Evolutionary conservation across 2,329 filamentous ascomycete species (phyloP), one percentile per base, ranked within the genome.

Genomic region (Clathrospora elynae): DNA sequence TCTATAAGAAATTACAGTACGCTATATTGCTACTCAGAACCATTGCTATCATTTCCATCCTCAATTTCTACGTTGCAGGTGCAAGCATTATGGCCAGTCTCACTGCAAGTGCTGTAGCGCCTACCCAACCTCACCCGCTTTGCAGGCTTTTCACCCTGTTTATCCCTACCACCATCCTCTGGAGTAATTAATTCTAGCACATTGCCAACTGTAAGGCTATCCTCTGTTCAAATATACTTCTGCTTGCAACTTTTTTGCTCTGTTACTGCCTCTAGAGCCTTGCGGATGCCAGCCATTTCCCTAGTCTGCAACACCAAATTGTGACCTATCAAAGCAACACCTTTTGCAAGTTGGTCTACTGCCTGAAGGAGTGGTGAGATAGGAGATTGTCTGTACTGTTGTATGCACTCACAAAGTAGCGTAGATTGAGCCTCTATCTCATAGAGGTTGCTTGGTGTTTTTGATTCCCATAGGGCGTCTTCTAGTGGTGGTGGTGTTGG

Each of bases 401-500:
- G 33, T 26, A 43, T 34, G 3, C 38, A 24, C 23, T 45, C 19
- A 19, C 31, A 35, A 42, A 49, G 48, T 8, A 51, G 32, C 3
- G 39, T 39, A 36, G 22, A 29, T 40, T 49, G 19, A 33, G 35
- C 48, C 30, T 46, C 31, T 20, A 49, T 17, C 18, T 51, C 42
- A 16, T 20, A 23, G 3, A 28, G 13, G 34, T 48, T 49, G 30
- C 43, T 36, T 43, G 37, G 51, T 36, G 51, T 51, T 35, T 41
- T 30, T 13, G 43, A 18, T 20, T 45, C 40, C 39, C 32, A 52
- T 12, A 25, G n/a, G 33, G 22, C 19, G 2, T 18, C 30, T 7
- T 20, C 5, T 33, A 31, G 35, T 12, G 28, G n/a, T 30, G 33
- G 18, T 26, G 40, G 42, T 13, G 42, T 49, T 33, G 34, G 42